A percentile compares a stretch with the other conserved stretches of the same genome.
These are phyloP conservation scores for Penicillium malachiteum DNA, from an alignment of 495 filamentous ascomycete genomes.

Conservation along the genomic window DNA sequence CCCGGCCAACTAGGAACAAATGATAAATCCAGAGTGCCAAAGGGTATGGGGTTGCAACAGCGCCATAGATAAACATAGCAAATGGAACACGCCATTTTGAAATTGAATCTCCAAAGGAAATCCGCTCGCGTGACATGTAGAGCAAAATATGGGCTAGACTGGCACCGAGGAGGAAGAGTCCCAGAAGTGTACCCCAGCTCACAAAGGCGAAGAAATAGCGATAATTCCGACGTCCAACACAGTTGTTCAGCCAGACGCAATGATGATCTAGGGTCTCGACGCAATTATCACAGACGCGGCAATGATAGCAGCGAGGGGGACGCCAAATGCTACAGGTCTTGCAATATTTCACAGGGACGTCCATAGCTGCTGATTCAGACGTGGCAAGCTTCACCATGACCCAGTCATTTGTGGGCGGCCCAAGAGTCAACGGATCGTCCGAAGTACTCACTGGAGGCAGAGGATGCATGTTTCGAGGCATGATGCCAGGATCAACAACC, in stretches of 20 bases:
- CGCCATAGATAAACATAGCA: constrained; percentile 82
- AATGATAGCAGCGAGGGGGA: constrained; percentile 92
- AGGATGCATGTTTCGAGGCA: constrained; percentile 79
- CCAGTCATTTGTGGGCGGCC: constrained; percentile 88
- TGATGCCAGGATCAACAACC: constrained; percentile 85
- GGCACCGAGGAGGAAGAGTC: constrained; percentile 70
- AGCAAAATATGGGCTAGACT: constrained; percentile 77
- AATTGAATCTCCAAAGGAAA: constrained; percentile 68
- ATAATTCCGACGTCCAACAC: constrained; percentile 95
- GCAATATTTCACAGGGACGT: constrained; percentile 97
- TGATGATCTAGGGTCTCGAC: constrained; percentile 98
- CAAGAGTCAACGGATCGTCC: constrained; percentile 74
- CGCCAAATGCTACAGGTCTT: constrained; percentile 97
- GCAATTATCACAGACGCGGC: constrained; percentile 94
- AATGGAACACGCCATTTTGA: constrained; percentile 73
- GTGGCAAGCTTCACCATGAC: constrained; percentile 78
- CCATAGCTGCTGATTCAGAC: constrained; percentile 77
- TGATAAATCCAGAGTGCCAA: constrained; percentile 84
- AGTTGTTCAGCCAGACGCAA: constrained; percentile 99
- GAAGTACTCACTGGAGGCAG: constrained; percentile 55
- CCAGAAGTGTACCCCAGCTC: constrained; percentile 68
- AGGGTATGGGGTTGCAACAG: constrained; percentile 76
- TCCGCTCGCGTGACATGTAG: constrained; percentile 57
- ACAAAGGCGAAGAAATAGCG: constrained; percentile 96
- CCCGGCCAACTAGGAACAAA: constrained; percentile 81